Base-by-base conservation (phyloP, 352 stramenopile genomes). In the Globisporangium cystogenes region DNA sequence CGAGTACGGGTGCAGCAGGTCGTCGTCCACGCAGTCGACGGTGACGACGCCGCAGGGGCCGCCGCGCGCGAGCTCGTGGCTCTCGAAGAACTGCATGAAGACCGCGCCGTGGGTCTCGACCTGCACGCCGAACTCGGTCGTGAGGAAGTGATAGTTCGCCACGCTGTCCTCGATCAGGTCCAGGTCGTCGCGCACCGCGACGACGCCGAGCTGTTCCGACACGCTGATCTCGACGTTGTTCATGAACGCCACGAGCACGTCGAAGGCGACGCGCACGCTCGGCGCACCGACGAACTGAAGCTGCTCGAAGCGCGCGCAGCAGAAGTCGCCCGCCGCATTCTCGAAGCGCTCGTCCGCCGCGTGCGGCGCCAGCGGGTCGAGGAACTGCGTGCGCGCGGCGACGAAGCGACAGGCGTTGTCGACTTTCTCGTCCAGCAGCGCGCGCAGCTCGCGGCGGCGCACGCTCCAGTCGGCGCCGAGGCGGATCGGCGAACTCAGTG, bases 1-100 rank as follows among this genome's bases (percentile, higher is more conserved):
- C 5, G 24, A 46, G 51, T 86, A 86, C 37, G 72, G 74, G 35
- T 82, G 68, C 43, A 86, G 39, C 21, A 72, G 69, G 57, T 86
- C 72, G 7, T 68, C 53, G 35, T 82, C 72, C 16, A 86, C 73
- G 3, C 44, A 61, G 46, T 81, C 65, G 7, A 66, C 54, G 11
- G 66, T 53, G 6, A 77, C 50, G 26, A 82, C 54, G 4, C 57
- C 74, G 21, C 47, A 49, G 14, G 44, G 26, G 3, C 26, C 27
- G 7, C 53, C 53, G 14, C 8, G 7, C 3, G 36, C 11, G 11
- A 44, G 26, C 20, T 51, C 53, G 27, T 53, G 45, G 33, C 65
- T 46, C n/a, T 70, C 61, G 10, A 62, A 52, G 26, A 53, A 72
- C 20, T 69, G 51, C 14, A 60, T 40, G 49, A 75, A 70, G 15